A percentile compares a stretch with the other conserved stretches of the same genome.
Conservation (phyloP, 495 filamentous ascomycete genomes). For the Hypoxylon fuscum region DNA sequence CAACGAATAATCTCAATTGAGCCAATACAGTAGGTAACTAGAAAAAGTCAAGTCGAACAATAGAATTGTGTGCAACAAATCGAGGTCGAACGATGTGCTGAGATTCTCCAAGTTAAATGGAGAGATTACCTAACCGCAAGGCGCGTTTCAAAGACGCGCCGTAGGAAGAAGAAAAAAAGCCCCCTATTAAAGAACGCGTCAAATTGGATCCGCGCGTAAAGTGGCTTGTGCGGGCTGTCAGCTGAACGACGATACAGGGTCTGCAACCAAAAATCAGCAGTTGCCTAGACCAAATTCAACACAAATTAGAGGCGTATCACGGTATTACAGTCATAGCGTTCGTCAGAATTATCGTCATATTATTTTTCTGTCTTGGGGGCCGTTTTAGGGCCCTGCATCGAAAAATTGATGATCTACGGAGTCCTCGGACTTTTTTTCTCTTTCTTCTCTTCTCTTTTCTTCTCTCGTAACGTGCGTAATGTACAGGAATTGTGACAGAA, state of each 20-base stretch:
- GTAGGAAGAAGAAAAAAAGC: neutral
- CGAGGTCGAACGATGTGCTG: neutral
- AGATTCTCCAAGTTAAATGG: constrained; percentile 18
- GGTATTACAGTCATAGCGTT: too few species aligned
- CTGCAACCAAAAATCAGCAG: neutral
- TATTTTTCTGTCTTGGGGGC: constrained; percentile 5
- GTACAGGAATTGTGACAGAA: too few species aligned
- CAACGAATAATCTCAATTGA: constrained; percentile 2
- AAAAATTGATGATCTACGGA: constrained; percentile 10
- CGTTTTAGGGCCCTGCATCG: too few species aligned
- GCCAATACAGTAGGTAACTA: neutral
- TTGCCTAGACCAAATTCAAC: neutral
- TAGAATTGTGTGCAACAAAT: constrained; percentile 11
- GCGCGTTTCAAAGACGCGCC: constrained; percentile 30
- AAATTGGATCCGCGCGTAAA: constrained; percentile 27
- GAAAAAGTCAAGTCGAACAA: constrained; percentile 5
- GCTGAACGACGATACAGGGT: neutral
- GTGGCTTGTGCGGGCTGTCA: constrained; percentile 35
- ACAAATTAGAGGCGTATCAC: neutral
- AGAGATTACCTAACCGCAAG: neutral
- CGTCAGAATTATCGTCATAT: constrained; percentile 16
- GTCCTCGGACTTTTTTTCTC: constrained; percentile 10
- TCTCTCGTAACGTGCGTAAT: constrained; percentile 9
- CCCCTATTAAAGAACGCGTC: constrained; percentile 22
- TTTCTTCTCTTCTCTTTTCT: neutral